Evolutionary conservation across 345 rosid genomes (phyloP), one percentile per base, ranked within the genome.

Genomic region (Tarenaya hassleriana): DNA sequence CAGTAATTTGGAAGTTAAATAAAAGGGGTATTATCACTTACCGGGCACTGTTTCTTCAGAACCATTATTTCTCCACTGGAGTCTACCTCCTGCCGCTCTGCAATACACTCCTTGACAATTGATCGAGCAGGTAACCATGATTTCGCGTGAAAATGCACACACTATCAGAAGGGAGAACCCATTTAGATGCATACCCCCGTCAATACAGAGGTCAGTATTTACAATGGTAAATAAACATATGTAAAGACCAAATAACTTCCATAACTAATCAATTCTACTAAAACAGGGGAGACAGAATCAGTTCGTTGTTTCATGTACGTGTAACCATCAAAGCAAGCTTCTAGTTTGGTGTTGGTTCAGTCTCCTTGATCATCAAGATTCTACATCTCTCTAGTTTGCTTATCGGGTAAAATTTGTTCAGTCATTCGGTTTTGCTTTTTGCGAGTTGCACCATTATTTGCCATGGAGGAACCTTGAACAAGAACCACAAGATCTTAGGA

Each of bases 61-160:
- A 75, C 83, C 81, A 84, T 74, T 53, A 90, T 80, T 70, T 84
- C 97, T 56, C 96, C 87, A 45, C 85, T 82, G 10, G 84, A 73
- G 50, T 90, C 88, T 34, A 69, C 1, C 39, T 65, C 67, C 57
- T 47, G 52, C 67, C 96, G 76, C 20, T 69, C 70, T 37, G 70
- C 58, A 50, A 82, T 61, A 71, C 91, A 77, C 52, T 82, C 83
- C 73, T 78, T 75, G 27, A 84, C 89, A 58, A 86, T 78, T 47
- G 88, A 69, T n/a, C 80, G 75, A 39, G 91, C 94, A 37, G 94
- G 96, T 61, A 84, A 72, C 97, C 97, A 89, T 15, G 94, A 86
- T 71, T 66, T 81, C 8, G 80, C 77, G 44, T 81, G 80, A 68
- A 66, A 90, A 39, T 39, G 77, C 64, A 86, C 75, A 61, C 67